phyloP scores from a whole-genome alignment of 2,329 filamentous ascomycete species.

The Epichloe bromicola region DNA sequence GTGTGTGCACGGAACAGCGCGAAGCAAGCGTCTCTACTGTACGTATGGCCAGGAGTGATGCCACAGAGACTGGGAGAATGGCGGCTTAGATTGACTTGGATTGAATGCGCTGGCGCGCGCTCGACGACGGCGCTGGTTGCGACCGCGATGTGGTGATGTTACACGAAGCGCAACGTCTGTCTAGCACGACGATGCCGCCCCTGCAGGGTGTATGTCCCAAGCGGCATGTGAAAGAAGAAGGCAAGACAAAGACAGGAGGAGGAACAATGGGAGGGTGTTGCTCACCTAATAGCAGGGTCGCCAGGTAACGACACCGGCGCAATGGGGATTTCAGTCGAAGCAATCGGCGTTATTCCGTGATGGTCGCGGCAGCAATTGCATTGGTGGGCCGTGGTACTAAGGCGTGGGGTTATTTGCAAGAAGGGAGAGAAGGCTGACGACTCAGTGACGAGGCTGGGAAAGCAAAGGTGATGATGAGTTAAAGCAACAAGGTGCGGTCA shows the following conservation, averaged over 20 bases:
- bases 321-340: conserved; percentile 5
- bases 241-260: background rate
- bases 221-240: background rate
- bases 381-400: conserved; percentile 5
- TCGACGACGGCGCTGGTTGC: conserved; percentile 3
- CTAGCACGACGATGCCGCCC: background rate
- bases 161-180: conserved; percentile 6
- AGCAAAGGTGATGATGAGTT: background rate
- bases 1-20: background rate
- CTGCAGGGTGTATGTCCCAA: background rate
- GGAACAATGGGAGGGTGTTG: background rate
- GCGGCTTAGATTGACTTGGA: background rate
- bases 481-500: background rate
- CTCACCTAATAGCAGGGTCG: conserved; percentile 3
- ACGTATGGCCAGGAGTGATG: background rate
- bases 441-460: background rate
- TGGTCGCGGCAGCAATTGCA: conserved; percentile 4
- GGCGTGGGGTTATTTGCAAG: conserved; percentile 5
- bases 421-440: conserved; percentile 7
- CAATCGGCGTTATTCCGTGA: conserved; percentile 9
- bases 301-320: background rate
- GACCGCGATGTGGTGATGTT: conserved; percentile 7
- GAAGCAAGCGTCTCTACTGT: background rate
- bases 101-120: background rate
- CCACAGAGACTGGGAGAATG: background rate